Evolutionary conservation across 495 filamentous ascomycete genomes (phyloP).

Genomic region (Penicillium flavigenum): DNA sequence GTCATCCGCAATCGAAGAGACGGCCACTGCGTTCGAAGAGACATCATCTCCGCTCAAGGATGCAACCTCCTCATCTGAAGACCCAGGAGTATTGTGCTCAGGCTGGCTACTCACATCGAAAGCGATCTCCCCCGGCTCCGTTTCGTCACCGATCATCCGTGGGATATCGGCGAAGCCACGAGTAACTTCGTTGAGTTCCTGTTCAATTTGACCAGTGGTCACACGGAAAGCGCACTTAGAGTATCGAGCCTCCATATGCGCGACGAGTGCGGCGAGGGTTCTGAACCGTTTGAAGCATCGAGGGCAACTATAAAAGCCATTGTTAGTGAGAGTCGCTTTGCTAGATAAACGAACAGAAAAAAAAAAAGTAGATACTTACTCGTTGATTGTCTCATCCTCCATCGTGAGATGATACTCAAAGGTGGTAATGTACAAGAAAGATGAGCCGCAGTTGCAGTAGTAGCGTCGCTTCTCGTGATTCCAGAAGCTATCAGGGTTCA

Average conservation of each 20-base stretch:
- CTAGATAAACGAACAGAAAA: background rate
- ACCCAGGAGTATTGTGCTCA: background rate
- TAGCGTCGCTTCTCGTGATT: conserved; percentile 23
- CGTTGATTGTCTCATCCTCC: background rate
- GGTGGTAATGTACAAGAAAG: conserved; percentile 14
- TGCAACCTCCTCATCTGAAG: background rate
- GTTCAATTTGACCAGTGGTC: conserved; percentile 27
- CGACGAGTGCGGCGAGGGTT: conserved; percentile 41
- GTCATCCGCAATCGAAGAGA: background rate
- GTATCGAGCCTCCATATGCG: conserved; percentile 49
- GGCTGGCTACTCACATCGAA: conserved; percentile 2
- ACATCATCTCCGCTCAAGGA: background rate
- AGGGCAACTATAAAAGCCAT: conserved; percentile 31
- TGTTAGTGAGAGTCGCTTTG: background rate
- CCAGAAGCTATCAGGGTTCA: conserved; percentile 26
- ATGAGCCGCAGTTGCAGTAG: conserved; percentile 27
- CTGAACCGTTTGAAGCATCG: conserved; percentile 48
- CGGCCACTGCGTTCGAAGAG: background rate
- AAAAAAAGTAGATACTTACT: conserved; percentile 6
- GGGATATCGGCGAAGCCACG: conserved; percentile 46
- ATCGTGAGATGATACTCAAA: conserved; percentile 8
- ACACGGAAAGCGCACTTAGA: conserved; percentile 45
- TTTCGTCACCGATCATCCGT: background rate
- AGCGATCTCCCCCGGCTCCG: background rate
- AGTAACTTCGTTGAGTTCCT: conserved; percentile 47